Base-by-base conservation (phyloP, 768 basidiomycete genomes). In the Coprinellus micaceus region DNA sequence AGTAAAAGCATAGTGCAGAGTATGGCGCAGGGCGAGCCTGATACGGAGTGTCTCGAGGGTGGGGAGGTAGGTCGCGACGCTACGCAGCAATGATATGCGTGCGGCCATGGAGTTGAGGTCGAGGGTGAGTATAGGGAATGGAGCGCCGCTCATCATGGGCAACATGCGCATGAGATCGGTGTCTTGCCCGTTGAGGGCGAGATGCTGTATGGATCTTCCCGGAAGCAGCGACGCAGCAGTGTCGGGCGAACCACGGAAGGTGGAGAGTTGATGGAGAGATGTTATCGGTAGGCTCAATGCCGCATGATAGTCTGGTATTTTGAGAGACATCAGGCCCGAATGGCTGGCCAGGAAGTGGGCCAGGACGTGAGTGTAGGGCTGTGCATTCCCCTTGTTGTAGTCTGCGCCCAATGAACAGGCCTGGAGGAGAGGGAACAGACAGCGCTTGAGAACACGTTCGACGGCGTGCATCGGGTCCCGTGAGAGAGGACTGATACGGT, bases 91-190 rank as follows among this genome's bases (percentile, higher is more conserved):
- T 54, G 74, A 67, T 29, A 82, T 83, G 24, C 84, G 81, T 53
- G 80, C 81, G 53, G 77, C 76, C 75, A 85, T 83, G 33, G 76
- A 76, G 56, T 82, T 80, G 36, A 87, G 71, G 70, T 87, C 85
- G 53, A 87, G 75, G 54, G 66, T 72, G 52, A 79, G 73, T 11
- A 88, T 69, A 28, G 81, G 81, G 13, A 74, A 66, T 29, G 71
- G 72, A 10, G 81, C 78, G 47, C 65, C 65, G 29, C 81, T 76
- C 70, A 88, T 78, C 49, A 69, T 69, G 40, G 70, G 73, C 7
- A 86, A 74, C 48, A 75, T 71, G 59, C 74, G 78, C 41, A 76
- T 82, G 62, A 85, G 73, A 55, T 79, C 77, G 52, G 77, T 78
- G 57, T 84, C 82, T 60, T 79, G 75, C 3, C 83, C 83, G 48